These are phyloP conservation scores for Cyclotella sp. DNA, from an alignment of 108 stramenopile species.

Conservation along the genomic window DNA sequence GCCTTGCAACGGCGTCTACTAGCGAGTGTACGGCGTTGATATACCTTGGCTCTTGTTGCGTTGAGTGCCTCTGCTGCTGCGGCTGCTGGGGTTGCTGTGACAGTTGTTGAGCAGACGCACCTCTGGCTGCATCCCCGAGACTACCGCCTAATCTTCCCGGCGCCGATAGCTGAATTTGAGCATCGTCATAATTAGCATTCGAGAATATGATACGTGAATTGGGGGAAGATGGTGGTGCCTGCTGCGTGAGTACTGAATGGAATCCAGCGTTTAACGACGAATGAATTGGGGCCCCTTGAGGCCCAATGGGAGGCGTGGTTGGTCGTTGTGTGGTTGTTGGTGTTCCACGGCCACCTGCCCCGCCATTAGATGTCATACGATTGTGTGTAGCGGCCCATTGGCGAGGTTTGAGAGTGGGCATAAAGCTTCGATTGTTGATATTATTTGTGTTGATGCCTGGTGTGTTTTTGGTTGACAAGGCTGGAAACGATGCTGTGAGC, in stretches of 20 bases:
- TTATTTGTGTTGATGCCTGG: no score
- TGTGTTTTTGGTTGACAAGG: no score
- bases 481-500: neutral
- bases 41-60: neutral
- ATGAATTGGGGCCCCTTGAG: slow-evolving; percentile 43
- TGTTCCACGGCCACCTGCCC: neutral
- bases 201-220: slow-evolving; percentile 3
- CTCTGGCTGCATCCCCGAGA: no score
- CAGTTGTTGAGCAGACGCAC: neutral
- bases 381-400: neutral
- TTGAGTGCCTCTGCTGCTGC: neutral
- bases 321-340: neutral
- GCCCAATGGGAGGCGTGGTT: slow-evolving; percentile 36
- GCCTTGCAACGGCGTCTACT: slow-evolving; percentile 3
- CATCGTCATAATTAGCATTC: neutral
- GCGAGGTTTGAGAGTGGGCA: no score
- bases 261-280: no score
- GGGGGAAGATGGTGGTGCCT: neutral
- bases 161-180: neutral
- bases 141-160: neutral
- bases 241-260: no score
- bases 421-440: no score
- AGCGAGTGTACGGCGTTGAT: slow-evolving; percentile 26
- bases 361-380: neutral
- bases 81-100: neutral